Conservation (phyloP, 176 grass and related monocot genomes). For the Cenchrus americanus region DNA sequence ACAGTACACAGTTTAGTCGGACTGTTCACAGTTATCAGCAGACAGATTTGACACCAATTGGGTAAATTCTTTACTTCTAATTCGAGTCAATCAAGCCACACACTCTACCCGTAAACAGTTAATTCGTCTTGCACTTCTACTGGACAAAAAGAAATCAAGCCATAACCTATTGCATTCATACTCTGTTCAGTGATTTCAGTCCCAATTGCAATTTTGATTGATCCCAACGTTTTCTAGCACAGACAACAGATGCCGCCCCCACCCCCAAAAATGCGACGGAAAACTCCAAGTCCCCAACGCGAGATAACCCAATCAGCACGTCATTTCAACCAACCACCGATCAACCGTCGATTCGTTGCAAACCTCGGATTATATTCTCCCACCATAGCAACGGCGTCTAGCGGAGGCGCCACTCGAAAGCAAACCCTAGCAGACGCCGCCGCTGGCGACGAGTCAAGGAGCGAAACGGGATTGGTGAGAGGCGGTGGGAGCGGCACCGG, state of each 20-base stretch:
- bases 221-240: background rate
- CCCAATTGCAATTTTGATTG: background rate
- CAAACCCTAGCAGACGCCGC: constrained; percentile 1
- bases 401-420: background rate
- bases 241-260: background rate
- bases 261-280: background rate
- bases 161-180: background rate
- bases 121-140: background rate
- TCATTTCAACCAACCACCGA: background rate
- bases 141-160: background rate
- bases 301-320: background rate
- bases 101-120: background rate
- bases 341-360: too few species aligned
- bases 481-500: background rate
- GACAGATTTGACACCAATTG: background rate
- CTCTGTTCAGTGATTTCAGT: background rate
- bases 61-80: background rate
- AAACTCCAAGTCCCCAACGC: background rate
- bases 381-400: too few species aligned
- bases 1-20: background rate
- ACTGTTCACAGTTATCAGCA: too few species aligned
- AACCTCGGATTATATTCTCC: background rate
- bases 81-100: background rate
- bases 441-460: background rate
- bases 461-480: background rate